Percentiles rank a stretch among this genome's conserved stretches.
phyloP scores from a whole-genome alignment of 805 yeast species.

The Pichia ethanolica region DNA sequence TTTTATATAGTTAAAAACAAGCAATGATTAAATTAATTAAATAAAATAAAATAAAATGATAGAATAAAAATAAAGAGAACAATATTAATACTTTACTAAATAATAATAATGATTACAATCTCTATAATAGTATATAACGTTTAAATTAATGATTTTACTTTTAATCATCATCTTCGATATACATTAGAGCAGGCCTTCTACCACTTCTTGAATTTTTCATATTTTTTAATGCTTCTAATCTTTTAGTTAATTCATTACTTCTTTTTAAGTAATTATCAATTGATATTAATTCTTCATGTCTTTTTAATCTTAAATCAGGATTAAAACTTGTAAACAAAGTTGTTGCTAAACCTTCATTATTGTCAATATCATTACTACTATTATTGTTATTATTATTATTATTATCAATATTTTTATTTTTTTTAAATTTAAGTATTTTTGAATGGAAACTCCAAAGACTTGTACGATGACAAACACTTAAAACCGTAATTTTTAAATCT shows the following conservation, averaged over 20 bases:
- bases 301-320: conserved; percentile 61
- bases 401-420: conserved; percentile 4
- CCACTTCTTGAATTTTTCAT: conserved; percentile 11
- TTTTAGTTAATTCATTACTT: conserved; percentile 57
- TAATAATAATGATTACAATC: neutral
- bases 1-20: conserved; percentile 33
- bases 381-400: conserved; percentile 29
- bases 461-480: conserved; percentile 89
- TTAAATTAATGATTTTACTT: no score
- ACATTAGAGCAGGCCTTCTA: conserved; percentile 15
- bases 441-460: conserved; percentile 91
- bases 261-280: conserved; percentile 67
- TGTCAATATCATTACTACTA: no score
- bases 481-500: conserved; percentile 65
- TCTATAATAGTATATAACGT: no score
- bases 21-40: no score
- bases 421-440: conserved; percentile 59
- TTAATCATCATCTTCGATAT: conserved; percentile 18
- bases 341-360: conserved; percentile 13
- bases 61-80: no score
- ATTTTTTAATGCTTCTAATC: conserved; percentile 52
- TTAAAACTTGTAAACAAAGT: conserved; percentile 48
- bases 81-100: no score
- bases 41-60: no score
- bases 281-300: conserved; percentile 70